A percentile compares a stretch with the other conserved stretches of the same genome.
These are phyloP conservation scores for Hibiscus trionum DNA, from an alignment of 345 rosid species.

Conservation along the genomic window DNA sequence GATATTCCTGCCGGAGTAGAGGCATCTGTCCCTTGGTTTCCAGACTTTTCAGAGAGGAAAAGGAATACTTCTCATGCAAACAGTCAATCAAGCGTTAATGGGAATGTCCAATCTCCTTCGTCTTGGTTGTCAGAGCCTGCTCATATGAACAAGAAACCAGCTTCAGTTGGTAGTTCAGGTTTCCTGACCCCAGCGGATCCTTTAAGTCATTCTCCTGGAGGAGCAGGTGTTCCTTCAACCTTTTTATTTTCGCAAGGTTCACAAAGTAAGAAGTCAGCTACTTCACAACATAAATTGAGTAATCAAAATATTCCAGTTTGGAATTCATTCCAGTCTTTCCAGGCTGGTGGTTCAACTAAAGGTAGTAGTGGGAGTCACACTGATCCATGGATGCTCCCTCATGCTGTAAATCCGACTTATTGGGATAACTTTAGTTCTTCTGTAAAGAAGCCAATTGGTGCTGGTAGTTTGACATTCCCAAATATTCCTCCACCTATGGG, in stretches of 20 bases:
- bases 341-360: conserved; percentile 18
- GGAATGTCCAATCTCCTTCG: neutral
- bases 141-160: conserved; percentile 15
- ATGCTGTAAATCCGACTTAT: conserved; percentile 12
- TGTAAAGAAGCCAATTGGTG: conserved; percentile 9
- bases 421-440: conserved; percentile 3
- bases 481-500: neutral
- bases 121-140: conserved; percentile 12
- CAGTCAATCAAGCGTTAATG: conserved; percentile 5
- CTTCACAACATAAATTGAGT: conserved; percentile 17
- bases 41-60: conserved; percentile 23
- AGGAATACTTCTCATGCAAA: conserved; percentile 19
- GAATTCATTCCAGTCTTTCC: conserved; percentile 1
- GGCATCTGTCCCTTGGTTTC: conserved; percentile 57
- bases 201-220: conserved; percentile 18
- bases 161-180: conserved; percentile 19
- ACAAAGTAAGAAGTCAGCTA: conserved; percentile 12
- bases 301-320: conserved; percentile 13
- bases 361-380: conserved; percentile 9
- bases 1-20: conserved; percentile 79
- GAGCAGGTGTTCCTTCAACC: conserved; percentile 18
- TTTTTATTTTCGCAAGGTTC: conserved; percentile 9
- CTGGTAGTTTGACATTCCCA: conserved; percentile 4
- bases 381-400: conserved; percentile 8
- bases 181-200: conserved; percentile 8